Conservation (phyloP, 352 stramenopile genomes). For the Phytophthora niederhauseri region DNA sequence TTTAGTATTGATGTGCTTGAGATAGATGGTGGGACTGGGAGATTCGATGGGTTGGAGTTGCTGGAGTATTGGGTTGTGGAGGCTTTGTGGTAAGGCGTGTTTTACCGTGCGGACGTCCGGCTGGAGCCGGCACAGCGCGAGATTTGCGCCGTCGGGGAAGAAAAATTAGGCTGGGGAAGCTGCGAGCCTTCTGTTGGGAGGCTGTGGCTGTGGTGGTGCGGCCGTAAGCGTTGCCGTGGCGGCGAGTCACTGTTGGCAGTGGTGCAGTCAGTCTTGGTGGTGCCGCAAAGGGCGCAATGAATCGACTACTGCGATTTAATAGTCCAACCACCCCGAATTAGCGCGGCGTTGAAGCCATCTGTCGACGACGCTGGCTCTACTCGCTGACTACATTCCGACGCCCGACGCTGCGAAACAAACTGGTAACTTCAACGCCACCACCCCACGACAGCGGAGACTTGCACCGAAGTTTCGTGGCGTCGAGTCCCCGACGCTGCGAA, state of each 20-base stretch:
- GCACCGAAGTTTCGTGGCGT: background rate
- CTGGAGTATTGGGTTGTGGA: background rate
- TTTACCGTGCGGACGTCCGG: background rate
- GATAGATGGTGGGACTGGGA: background rate
- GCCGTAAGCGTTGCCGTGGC: background rate
- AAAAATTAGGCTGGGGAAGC: conserved; percentile 23
- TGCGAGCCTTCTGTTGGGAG: conserved; percentile 18
- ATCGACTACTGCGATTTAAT: background rate
- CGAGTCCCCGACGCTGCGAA: too few species aligned
- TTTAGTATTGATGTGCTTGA: background rate
- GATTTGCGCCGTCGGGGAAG: conserved; percentile 23
- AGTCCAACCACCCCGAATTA: background rate
- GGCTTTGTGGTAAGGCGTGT: conserved; percentile 1
- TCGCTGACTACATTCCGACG: conserved; percentile 31
- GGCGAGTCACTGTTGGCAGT: background rate
- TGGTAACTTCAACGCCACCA: conserved; percentile 6
- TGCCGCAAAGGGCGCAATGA: background rate
- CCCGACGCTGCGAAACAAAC: conserved; percentile 4
- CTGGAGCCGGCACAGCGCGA: background rate
- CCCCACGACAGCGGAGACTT: conserved; percentile 8
- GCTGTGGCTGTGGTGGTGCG: conserved; percentile 1
- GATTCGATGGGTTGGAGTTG: background rate
- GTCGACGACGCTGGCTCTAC: conserved; percentile 4
- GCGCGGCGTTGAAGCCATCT: conserved; percentile 4
- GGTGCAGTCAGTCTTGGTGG: background rate